Base-by-base conservation (phyloP, 306 rosid genomes). In the Geum urbanum region DNA sequence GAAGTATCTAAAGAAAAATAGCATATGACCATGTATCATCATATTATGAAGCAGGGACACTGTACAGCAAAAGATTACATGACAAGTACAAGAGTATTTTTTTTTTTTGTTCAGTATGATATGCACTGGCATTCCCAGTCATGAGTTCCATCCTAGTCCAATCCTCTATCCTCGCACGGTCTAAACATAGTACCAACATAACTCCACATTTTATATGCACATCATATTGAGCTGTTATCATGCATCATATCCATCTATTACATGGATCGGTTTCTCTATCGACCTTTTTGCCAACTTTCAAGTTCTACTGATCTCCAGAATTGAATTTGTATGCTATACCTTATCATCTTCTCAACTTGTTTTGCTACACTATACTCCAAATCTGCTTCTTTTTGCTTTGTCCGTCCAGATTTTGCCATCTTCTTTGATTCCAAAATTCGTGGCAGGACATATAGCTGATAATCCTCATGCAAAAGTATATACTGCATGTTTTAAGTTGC, bases 331-430 rank as follows among this genome's bases (percentile, higher is more conserved):
- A 68, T 83, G 58, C 49, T 27, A 41, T 84, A 94, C 97, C 97
- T 88, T 76, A 94, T 87, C 99, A 94, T 94, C 87, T 87, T 94
- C 88, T 94, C 97, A 76, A 94, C 99, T 87, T 94, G 99, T 83
- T 94, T 94, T 49, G 96, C 97, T 70, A 94, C 89, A 79, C 92
- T 94, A 78, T 94, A 94, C 80, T 94, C 99, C 84, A 94, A 79
- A 88, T 88, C 99, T 0, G 96, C 96, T 82, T 94, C 99, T 73
- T 94, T 94, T 83, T 91, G 97, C 85, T 91, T 94, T 16, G 97
- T 78, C 59, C 99, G 97, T 60, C 97, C 99, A 73, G 99, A 87
- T 86, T 91, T 94, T 56, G 99, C 99, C 97, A 94, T 86, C 88
- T 84, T 94, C 88, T 94, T 94, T 77, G 99, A 94, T 84, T 94